Evolutionary conservation across 805 yeast species (phyloP).

Genomic region (Candida mattraensis): DNA sequence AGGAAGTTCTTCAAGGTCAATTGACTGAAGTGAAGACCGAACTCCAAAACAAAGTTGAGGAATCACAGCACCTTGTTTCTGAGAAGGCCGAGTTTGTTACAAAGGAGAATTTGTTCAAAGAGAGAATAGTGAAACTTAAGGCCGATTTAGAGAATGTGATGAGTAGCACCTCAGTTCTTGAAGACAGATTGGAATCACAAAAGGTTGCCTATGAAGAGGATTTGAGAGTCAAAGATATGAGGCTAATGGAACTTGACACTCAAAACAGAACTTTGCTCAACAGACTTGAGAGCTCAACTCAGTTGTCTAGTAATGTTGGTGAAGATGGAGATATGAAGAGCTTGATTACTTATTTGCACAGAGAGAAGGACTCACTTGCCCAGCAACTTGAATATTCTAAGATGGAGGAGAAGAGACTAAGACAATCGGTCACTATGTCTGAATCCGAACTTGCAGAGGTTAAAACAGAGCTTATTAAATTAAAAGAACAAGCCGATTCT

Average conservation of each 20-base stretch:
- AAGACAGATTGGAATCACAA: constrained; percentile 47
- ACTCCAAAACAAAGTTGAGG: constrained; percentile 25
- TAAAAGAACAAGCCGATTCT: constrained; percentile 24
- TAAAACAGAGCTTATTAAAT: constrained; percentile 44
- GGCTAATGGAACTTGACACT: constrained; percentile 56
- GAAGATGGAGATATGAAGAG: constrained; percentile 43
- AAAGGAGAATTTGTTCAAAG: constrained; percentile 21
- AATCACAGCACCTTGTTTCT: constrained; percentile 32
- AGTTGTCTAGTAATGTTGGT: constrained; percentile 15
- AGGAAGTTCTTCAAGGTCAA: constrained; percentile 22
- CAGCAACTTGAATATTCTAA: constrained; percentile 52
- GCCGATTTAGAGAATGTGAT: constrained; percentile 35
- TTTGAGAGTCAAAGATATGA: constrained; percentile 42
- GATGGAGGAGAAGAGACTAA: constrained; percentile 55
- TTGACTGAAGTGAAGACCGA: constrained; percentile 10
- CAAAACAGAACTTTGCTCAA: constrained; percentile 69
- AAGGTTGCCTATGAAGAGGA: constrained; percentile 45
- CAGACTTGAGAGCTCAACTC: constrained; percentile 50
- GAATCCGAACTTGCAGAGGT: constrained; percentile 52
- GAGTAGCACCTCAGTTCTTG: constrained; percentile 35
- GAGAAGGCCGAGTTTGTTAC: constrained; percentile 16
- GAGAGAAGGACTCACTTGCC: constrained; percentile 71
- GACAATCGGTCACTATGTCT: constrained; percentile 48
- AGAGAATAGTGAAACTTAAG: constrained; percentile 38
- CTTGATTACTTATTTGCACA: constrained; percentile 61